These are phyloP conservation scores for Aciculosporium take DNA, from an alignment of 2,329 filamentous ascomycete species.

Conservation along the genomic window DNA sequence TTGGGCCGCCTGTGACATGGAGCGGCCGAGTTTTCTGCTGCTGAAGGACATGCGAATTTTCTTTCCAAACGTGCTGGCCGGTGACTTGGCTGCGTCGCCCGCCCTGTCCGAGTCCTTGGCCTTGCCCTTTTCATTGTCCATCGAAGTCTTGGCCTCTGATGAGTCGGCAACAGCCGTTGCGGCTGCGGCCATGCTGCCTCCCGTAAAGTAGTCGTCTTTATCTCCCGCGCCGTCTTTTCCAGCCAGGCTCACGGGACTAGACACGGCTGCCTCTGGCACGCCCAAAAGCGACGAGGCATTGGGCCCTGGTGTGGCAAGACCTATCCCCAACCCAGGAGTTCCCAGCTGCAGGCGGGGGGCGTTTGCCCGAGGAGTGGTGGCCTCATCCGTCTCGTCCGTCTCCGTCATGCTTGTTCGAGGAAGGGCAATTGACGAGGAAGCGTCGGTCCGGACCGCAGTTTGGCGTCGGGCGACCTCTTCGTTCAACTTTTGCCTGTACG, in stretches of 20 bases:
- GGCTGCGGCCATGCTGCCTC: conserved; percentile 21
- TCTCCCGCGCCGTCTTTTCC: conserved; percentile 52
- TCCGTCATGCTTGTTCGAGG: conserved; percentile 19
- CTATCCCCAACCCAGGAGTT: conserved; percentile 68
- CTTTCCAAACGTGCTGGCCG: conserved; percentile 59
- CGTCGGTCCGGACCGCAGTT: conserved; percentile 38
- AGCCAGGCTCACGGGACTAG: conserved; percentile 30
- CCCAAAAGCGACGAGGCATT: conserved; percentile 24
- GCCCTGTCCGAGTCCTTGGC: conserved; percentile 31
- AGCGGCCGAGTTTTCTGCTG: conserved; percentile 70
- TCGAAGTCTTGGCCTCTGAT: conserved; percentile 34
- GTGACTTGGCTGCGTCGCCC: conserved; percentile 39
- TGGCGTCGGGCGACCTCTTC: conserved; percentile 45
- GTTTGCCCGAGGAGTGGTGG: conserved; percentile 50
- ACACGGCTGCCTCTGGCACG: conserved; percentile 32
- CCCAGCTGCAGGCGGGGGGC: conserved; percentile 45
- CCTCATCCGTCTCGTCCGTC: conserved; percentile 29
- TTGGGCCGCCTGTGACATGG: conserved; percentile 41
- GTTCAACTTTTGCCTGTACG: conserved; percentile 54
- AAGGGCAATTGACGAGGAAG: conserved; percentile 44
- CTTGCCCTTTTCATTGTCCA: conserved; percentile 31
- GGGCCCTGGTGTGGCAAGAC: conserved; percentile 52
- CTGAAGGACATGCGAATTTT: conserved; percentile 77
- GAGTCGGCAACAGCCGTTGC: conserved; percentile 20
- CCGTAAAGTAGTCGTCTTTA: conserved; percentile 65